phyloP scores from a whole-genome alignment of 306 rosid genomes.

The Fragaria nilgerrensis region DNA sequence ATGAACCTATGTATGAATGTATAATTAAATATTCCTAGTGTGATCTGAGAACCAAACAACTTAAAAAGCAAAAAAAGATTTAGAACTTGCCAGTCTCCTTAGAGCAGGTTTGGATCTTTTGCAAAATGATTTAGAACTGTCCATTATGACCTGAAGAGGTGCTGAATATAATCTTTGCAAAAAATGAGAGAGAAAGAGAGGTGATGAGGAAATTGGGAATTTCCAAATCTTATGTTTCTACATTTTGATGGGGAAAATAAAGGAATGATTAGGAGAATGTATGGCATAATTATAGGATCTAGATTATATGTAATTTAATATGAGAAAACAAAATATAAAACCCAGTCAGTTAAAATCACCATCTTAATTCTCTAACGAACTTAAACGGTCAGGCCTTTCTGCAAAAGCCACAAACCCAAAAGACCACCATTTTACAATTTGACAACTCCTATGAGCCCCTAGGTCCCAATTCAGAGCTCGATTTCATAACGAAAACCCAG shows the following conservation, averaged over 20 bases:
- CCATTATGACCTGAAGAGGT: not conserved
- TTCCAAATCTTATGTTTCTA: not conserved
- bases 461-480: not conserved
- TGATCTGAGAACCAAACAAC: not conserved
- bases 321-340: not conserved
- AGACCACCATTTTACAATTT: not conserved
- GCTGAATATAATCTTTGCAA: not conserved
- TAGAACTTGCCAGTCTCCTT: not conserved
- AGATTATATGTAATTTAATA: not conserved
- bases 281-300: constrained; percentile 3
- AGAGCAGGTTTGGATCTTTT: not conserved
- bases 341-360: not conserved
- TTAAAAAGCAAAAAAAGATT: not conserved
- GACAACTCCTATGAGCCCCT: not conserved
- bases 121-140: not conserved
- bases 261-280: not conserved
- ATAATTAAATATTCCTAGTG: not conserved
- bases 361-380: not conserved
- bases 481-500: no score
- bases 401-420: not conserved
- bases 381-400: not conserved
- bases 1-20: not conserved
- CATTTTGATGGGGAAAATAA: not conserved
- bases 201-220: not conserved
- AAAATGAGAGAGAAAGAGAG: not conserved